These are phyloP conservation scores for Cardamine resedifolia DNA, from an alignment of 345 rosid genomes.

Conservation along the genomic window DNA sequence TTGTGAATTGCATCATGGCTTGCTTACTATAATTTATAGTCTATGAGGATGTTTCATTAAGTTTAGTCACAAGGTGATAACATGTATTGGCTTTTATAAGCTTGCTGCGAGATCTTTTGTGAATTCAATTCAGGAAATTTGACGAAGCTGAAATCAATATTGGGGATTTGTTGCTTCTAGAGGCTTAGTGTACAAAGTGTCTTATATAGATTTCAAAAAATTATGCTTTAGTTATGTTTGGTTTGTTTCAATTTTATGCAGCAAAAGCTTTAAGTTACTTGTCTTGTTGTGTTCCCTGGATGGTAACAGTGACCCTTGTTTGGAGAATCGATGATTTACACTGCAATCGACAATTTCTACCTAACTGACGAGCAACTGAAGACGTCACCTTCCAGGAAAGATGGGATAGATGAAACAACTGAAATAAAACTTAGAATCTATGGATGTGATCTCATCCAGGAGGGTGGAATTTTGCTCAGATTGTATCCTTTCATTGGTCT, in stretches of 20 bases:
- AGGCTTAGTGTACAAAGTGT: neutral
- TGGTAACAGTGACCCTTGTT: neutral
- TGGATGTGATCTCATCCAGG: constrained; percentile 95
- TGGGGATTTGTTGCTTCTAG: neutral
- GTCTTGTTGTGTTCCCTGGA: neutral
- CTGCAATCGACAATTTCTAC: constrained; percentile 92
- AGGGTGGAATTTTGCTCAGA: constrained; percentile 80
- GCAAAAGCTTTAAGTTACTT: neutral
- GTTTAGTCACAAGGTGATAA: neutral
- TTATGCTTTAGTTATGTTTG: neutral
- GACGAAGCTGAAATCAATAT: neutral
- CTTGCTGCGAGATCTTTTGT: too few relatives aligned
- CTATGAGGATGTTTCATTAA: neutral
- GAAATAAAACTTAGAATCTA: constrained; percentile 78
- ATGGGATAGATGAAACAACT: constrained; percentile 78
- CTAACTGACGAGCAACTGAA: constrained; percentile 67
- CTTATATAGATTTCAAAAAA: neutral
- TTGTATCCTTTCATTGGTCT: constrained; percentile 54
- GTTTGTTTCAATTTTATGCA: neutral
- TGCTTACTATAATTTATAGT: neutral
- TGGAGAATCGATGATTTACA: constrained; percentile 67
- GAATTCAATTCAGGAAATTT: neutral
- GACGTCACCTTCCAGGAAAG: constrained; percentile 80
- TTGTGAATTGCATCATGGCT: neutral
- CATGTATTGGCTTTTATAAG: neutral